These are phyloP conservation scores for Sistotremastrum suecicum DNA, from an alignment of 768 basidiomycete species.

Conservation along the genomic window DNA sequence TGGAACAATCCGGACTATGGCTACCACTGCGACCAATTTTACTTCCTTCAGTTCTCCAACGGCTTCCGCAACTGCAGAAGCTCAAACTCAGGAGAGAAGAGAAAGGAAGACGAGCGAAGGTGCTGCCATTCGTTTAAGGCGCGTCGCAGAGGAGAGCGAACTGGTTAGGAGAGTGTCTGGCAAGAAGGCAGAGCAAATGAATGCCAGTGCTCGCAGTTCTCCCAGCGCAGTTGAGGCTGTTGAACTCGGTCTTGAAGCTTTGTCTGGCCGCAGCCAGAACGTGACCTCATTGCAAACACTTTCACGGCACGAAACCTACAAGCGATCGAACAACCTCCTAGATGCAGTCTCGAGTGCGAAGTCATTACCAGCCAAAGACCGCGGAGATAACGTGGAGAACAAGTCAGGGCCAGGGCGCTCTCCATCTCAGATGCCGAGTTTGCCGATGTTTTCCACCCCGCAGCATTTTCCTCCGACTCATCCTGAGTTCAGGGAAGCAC, in stretches of 20 bases:
- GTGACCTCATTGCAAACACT: slow-evolving; percentile 23
- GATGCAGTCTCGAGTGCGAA: slow-evolving; percentile 30
- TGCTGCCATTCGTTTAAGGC: slow-evolving; percentile 42
- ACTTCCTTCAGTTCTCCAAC: slow-evolving; percentile 42
- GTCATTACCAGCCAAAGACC: slow-evolving; percentile 12
- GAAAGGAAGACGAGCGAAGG: slow-evolving; percentile 57
- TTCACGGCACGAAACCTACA: slow-evolving; percentile 52
- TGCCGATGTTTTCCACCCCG: slow-evolving; percentile 14
- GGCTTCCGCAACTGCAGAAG: slow-evolving; percentile 11
- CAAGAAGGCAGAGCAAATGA: neutral
- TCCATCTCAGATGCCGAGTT: slow-evolving; percentile 15
- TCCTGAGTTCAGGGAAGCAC: neutral
- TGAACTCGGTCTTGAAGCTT: slow-evolving; percentile 13
- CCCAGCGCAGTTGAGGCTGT: slow-evolving; percentile 16
- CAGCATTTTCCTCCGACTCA: slow-evolving; percentile 3
- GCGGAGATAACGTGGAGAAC: neutral
- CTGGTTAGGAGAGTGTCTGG: slow-evolving; percentile 28
- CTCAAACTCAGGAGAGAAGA: slow-evolving; percentile 18
- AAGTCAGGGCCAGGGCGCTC: slow-evolving; percentile 2
- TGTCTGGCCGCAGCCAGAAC: slow-evolving; percentile 15
- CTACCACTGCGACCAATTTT: slow-evolving; percentile 64
- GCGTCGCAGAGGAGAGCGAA: slow-evolving; percentile 55
- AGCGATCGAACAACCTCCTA: slow-evolving; percentile 75
- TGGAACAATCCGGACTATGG: slow-evolving; percentile 70
- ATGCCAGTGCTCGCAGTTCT: slow-evolving; percentile 27